Percentiles rank a stretch among this genome's conserved stretches.
These are phyloP conservation scores for Xylariaceae sp. DNA, from an alignment of 2,329 filamentous ascomycete species.

Conservation along the genomic window DNA sequence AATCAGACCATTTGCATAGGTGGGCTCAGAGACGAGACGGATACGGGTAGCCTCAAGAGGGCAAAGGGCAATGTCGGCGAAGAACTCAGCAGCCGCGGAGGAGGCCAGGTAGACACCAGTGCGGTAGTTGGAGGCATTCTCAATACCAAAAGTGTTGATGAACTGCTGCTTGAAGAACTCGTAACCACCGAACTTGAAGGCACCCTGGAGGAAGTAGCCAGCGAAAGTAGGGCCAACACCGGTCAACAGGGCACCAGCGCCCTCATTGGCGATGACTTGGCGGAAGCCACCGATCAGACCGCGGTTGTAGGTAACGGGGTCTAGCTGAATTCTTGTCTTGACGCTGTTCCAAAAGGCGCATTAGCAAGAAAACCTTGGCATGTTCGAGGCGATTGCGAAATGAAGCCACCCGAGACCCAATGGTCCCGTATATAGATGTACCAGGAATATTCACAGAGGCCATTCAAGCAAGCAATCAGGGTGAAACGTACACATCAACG, in stretches of 20 bases:
- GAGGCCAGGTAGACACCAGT: conserved; percentile 71
- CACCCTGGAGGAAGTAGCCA: conserved; percentile 81
- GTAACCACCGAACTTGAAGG: conserved; percentile 83
- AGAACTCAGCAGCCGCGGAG: conserved; percentile 59
- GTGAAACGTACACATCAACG: conserved; percentile 92
- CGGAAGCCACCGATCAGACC: conserved; percentile 76
- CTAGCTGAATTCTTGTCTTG: conserved; percentile 82
- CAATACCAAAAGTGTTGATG: conserved; percentile 72
- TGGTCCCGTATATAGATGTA: background rate
- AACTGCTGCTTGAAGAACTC: conserved; percentile 84
- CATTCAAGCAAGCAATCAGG: background rate
- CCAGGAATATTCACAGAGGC: background rate
- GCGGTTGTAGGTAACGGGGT: conserved; percentile 76
- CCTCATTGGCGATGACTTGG: conserved; percentile 73
- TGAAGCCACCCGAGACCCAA: background rate
- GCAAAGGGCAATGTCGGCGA: conserved; percentile 73
- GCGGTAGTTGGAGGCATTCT: conserved; percentile 69
- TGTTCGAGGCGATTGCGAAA: background rate
- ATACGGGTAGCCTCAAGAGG: conserved; percentile 80
- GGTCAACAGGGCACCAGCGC: conserved; percentile 74
- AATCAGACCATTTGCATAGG: conserved; percentile 72
- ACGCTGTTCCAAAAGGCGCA: conserved; percentile 57
- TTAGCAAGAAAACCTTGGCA: conserved; percentile 9
- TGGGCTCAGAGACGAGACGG: conserved; percentile 76
- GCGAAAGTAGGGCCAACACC: conserved; percentile 75